Evolutionary conservation across 202 grass and related monocot genomes (phyloP).

Genomic region (Setaria viridis): DNA sequence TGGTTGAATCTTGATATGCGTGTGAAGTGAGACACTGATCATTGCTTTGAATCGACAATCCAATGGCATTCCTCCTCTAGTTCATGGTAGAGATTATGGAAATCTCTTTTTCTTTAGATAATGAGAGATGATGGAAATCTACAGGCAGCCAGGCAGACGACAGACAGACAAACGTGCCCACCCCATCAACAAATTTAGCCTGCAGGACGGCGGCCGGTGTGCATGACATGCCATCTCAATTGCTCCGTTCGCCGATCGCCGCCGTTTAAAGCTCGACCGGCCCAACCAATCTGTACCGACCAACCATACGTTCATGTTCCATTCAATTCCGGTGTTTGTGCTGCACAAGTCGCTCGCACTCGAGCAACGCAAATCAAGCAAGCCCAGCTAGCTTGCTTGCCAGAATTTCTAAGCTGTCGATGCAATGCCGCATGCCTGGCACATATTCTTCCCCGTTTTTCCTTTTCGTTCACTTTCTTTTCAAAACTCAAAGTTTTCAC

Average conservation of each 20-base stretch:
- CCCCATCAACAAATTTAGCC: neutral
- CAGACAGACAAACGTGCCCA: neutral
- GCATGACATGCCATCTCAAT: neutral
- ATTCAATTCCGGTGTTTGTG: neutral
- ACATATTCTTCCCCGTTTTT: neutral
- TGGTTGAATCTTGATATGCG: too few species aligned
- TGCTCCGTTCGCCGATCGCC: neutral
- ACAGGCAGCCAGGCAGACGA: neutral
- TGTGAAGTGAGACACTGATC: too few species aligned
- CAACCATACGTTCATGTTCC: conserved; percentile 20
- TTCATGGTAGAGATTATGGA: neutral
- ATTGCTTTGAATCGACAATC: too few species aligned
- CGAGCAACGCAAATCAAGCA: neutral
- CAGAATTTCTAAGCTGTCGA: neutral
- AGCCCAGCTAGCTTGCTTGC: neutral
- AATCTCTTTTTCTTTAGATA: too few species aligned
- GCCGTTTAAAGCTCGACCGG: neutral
- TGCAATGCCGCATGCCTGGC: neutral
- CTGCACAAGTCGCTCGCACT: neutral
- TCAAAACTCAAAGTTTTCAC: neutral
- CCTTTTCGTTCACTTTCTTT: neutral
- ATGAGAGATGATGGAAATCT: neutral
- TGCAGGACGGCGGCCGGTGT: neutral
- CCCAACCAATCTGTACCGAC: neutral
- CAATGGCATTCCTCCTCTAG: neutral